These are phyloP conservation scores for Microbotryum silenes-acaulis DNA, from an alignment of 1,284 basidiomycete genomes.

Conservation along the genomic window DNA sequence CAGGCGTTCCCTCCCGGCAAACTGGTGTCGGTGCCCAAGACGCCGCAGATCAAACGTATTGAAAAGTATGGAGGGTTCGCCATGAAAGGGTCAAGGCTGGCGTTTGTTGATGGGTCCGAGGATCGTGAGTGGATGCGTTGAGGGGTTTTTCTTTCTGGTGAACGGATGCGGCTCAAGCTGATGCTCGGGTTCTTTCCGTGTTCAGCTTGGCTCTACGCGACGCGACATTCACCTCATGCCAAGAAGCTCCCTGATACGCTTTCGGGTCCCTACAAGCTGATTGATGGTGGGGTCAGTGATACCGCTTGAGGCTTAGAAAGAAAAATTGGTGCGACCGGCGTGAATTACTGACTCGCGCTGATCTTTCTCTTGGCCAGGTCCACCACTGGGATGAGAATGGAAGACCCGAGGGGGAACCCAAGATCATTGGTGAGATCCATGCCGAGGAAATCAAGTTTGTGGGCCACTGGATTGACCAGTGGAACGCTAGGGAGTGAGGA, in stretches of 20 bases:
- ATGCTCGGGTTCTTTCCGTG: no score
- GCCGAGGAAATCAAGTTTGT: slow-evolving; percentile 74
- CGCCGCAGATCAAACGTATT: slow-evolving; percentile 27
- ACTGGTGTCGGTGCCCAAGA: slow-evolving; percentile 39
- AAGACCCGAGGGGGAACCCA: no score
- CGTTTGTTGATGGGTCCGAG: slow-evolving; percentile 33
- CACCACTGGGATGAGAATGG: slow-evolving; percentile 86
- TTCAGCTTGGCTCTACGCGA: slow-evolving; percentile 38
- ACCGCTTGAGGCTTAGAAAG: not conserved
- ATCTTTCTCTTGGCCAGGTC: slow-evolving; percentile 45
- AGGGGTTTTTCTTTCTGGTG: no score
- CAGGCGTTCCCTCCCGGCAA: slow-evolving; percentile 74
- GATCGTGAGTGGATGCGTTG: slow-evolving; percentile 20
- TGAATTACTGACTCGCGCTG: not conserved
- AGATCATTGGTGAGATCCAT: slow-evolving; percentile 56
- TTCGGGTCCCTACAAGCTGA: slow-evolving; percentile 73
- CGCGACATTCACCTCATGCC: slow-evolving; percentile 49
- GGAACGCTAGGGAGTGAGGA: slow-evolving; percentile 10
- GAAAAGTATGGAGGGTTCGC: slow-evolving; percentile 23
- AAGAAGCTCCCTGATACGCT: slow-evolving; percentile 61
- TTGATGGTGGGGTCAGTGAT: slow-evolving; percentile 54
- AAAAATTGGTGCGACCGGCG: not conserved
- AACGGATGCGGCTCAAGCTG: not conserved
- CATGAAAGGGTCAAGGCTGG: slow-evolving; percentile 22
- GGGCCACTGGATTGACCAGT: slow-evolving; percentile 65